A percentile compares a stretch with the other conserved stretches of the same genome.
Conservation (phyloP, 495 filamentous ascomycete genomes). For the Neurospora tetrasperma region DNA sequence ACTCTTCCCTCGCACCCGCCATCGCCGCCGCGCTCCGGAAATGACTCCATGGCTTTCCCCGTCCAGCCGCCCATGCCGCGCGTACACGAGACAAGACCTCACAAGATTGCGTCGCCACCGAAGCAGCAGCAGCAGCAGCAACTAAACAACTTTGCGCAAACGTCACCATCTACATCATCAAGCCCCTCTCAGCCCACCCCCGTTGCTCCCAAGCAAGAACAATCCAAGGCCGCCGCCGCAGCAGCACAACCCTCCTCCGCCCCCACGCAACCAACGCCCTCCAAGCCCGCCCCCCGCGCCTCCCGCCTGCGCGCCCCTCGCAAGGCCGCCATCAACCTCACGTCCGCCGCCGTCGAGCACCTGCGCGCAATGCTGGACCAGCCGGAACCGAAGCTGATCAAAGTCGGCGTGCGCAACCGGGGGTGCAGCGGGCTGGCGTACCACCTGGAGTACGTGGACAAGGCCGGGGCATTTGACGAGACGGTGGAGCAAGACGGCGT, state of each 20-base stretch:
- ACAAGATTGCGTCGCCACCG: slow-evolving; percentile 17
- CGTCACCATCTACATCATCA: slow-evolving; percentile 6
- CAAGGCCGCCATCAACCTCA: slow-evolving; percentile 86
- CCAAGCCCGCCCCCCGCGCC: slow-evolving; percentile 29
- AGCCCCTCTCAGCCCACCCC: slow-evolving; percentile 6
- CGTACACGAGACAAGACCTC: slow-evolving; percentile 44
- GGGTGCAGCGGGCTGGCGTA: slow-evolving; percentile 97
- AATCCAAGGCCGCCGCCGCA: not conserved
- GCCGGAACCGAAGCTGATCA: slow-evolving; percentile 82
- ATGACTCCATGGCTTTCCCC: slow-evolving; percentile 57
- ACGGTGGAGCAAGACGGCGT: slow-evolving; percentile 92
- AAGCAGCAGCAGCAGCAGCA: slow-evolving; percentile 13
- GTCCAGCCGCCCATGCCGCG: slow-evolving; percentile 29
- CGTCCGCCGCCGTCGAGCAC: slow-evolving; percentile 63
- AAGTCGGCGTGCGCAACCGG: slow-evolving; percentile 85
- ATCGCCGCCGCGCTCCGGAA: slow-evolving; percentile 51
- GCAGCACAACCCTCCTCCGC: slow-evolving; percentile 5
- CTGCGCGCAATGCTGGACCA: slow-evolving; percentile 63
- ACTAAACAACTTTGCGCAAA: slow-evolving; percentile 4
- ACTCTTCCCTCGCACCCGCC: slow-evolving; percentile 49
- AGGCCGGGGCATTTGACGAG: slow-evolving; percentile 79
- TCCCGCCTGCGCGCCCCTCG: slow-evolving; percentile 62
- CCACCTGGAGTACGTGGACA: slow-evolving; percentile 89
- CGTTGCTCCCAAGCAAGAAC: slow-evolving; percentile 24
- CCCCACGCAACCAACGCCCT: not conserved